phyloP scores from a whole-genome alignment of 2,329 filamentous ascomycete genomes.

The Chalaropsis thielavioides region DNA sequence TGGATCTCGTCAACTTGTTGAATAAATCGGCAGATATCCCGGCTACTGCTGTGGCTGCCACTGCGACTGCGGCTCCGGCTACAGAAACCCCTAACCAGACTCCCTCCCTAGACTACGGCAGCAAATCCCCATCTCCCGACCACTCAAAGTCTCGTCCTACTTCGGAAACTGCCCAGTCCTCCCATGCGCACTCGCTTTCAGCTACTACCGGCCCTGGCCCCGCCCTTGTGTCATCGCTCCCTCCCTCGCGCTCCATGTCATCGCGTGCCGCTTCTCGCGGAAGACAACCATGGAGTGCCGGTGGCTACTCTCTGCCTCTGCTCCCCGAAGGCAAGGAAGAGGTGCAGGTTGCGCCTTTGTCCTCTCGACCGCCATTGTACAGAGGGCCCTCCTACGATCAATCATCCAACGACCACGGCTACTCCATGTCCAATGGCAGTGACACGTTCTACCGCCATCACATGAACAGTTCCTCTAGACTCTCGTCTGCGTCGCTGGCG shows the following conservation, averaged over 20 bases:
- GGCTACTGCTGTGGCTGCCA: neutral
- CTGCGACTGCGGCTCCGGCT: neutral
- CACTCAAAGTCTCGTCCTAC: slow-evolving; percentile 13
- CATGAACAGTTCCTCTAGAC: slow-evolving; percentile 19
- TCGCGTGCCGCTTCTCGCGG: slow-evolving; percentile 22
- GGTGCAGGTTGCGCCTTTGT: slow-evolving; percentile 19
- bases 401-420: slow-evolving; percentile 16
- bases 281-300: slow-evolving; percentile 35
- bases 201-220: slow-evolving; percentile 7
- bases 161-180: slow-evolving; percentile 13
- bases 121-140: slow-evolving; percentile 26
- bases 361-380: slow-evolving; percentile 10
- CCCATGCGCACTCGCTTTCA: slow-evolving; percentile 1
- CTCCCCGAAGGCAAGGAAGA: slow-evolving; percentile 27
- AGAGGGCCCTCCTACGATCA: slow-evolving; percentile 17
- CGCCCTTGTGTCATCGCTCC: neutral
- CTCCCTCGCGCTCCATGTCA: slow-evolving; percentile 10
- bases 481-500: slow-evolving; percentile 17
- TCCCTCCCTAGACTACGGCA: slow-evolving; percentile 15
- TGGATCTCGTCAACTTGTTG: slow-evolving; percentile 17
- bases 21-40: slow-evolving; percentile 14
- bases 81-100: slow-evolving; percentile 14
- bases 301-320: slow-evolving; percentile 34
- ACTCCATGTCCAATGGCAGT: slow-evolving; percentile 20
- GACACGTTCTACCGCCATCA: slow-evolving; percentile 21